Base-by-base conservation (phyloP, 2,329 filamentous ascomycete genomes). In the Mycosphaerelloides madeirae region DNA sequence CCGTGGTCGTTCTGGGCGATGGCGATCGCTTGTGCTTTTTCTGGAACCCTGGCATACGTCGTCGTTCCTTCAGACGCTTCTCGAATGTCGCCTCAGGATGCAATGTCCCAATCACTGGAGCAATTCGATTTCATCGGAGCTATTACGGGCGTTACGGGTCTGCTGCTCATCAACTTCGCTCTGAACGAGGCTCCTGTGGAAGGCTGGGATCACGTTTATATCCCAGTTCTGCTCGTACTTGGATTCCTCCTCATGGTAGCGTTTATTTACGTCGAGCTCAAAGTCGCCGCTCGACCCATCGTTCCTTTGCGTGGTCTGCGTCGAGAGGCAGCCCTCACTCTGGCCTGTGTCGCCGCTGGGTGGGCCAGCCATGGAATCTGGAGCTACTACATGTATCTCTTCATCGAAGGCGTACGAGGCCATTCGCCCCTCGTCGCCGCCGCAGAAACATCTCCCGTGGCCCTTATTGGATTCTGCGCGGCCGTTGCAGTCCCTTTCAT, bases 381-480 rank as follows among this genome's bases (percentile, higher is more conserved):
- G 65, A 12, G 13, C 3, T 44, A 44, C 29, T 39, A 44, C 31
- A 28, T 44, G 14, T 44, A 34, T n/a, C 35, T 33, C 2, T 33
- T 44, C 19, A 33, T 39, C 29, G 34, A 39, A 34, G 34, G 19
- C 6, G n/a, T 44, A 11, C 25, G 42, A 28, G 36, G 29, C 5
- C 13, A 31, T n/a, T 18, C 2, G 20, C 38, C 43, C 13, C 33
- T 43, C 9, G 16, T 31, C 6, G 33, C 39, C n/a, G 32, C 38
- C 28, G 38, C 44, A 3, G 5, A 39, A 19, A 31, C 73, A 49
- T 62, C 65, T 1, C 73, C 70, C 0, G 69, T 68, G 0, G 65
- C 69, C 0, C 41, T 73, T 1, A 62, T 63, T 0, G 73, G 74
- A 1, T 65, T 70, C 2, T 43, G 61, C 1, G 73, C 73, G 1